Evolutionary conservation across 73 alveolate genomes (phyloP), one percentile per base, ranked within the genome.

Genomic region (Blepharisma japonicum): DNA sequence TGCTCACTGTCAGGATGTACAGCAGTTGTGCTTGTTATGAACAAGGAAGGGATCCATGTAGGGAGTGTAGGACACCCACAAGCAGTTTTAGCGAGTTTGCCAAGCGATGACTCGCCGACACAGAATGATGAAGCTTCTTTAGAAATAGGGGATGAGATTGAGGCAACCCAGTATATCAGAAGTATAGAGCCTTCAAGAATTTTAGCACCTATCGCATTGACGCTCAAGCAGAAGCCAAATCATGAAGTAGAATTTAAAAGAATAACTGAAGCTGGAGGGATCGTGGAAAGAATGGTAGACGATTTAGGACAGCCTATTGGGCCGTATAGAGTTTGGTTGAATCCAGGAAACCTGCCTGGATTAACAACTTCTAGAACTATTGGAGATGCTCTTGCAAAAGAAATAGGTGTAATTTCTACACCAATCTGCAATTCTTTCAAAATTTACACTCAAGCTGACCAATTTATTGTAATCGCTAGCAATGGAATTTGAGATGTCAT

Each of bases 331-430:
- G 97, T 91, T 42, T 91, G 92, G 90, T 81, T 87, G 55, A 91
- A 79, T 55, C 56, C 80, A 50, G 92, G 77, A 66, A 85, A 91
- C 55, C 68, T 76, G 56, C 97, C 99, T 11, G 99, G 99, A 32
- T 80, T 96, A 6, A 99, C 99, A 4, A 96, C 94, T 99, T 87
- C 98, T 49, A 89, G 99, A 71, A 88, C 98, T 48, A 89, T 96
- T 55, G 99, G 99, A 27, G 99, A 96, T 81, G 66, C 79, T 61
- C 83, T 90, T 39, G 98, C 98, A 6, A 95, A 91, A 51, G 50
- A 77, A 74, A 94, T 88, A 7, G 99, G 99, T 7, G 99, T 94
- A 6, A 91, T 91, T 5, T 14, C 74, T 61, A 25, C 38, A 25
- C 74, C 74, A 8, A 61, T 61, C 39, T 14, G 18, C 23, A 39